Evolutionary conservation across 768 basidiomycete genomes (phyloP).

Genomic region (Suillus clintonianus): DNA sequence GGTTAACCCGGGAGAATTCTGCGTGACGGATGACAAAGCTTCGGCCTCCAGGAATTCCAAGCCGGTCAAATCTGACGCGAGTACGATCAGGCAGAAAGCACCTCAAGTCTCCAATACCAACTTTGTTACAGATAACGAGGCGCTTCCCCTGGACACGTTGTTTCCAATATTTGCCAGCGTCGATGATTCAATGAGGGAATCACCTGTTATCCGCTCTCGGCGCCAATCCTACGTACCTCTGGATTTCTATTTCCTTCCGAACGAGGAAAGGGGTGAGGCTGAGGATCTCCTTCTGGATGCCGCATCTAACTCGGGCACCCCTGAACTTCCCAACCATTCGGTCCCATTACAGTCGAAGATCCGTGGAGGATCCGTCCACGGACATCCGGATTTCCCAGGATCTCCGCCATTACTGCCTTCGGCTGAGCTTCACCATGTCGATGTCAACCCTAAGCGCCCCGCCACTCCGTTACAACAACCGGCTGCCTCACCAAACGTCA

Average conservation of each 20-base stretch:
- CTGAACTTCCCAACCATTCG: constrained; percentile 6
- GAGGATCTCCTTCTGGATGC: constrained; percentile 11
- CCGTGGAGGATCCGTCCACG: constrained; percentile 20
- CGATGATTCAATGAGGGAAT: constrained; percentile 19
- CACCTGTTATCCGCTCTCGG: constrained; percentile 26
- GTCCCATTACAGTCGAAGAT: constrained; percentile 5
- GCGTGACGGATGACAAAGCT: not conserved
- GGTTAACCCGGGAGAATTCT: constrained; percentile 4
- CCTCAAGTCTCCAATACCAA: not conserved
- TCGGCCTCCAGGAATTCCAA: constrained; percentile 6
- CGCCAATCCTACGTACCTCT: constrained; percentile 10
- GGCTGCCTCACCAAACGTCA: not conserved
- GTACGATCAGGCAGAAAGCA: constrained; percentile 3
- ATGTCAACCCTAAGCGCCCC: constrained; percentile 1
- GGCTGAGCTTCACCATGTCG: not conserved
- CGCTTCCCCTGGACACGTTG: constrained; percentile 21
- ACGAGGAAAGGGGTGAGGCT: constrained; percentile 11
- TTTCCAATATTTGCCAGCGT: constrained; percentile 17
- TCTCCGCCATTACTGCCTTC: constrained; percentile 11
- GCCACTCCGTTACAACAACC: not conserved
- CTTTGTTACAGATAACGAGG: not conserved
- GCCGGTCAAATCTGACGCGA: not conserved
- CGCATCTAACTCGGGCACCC: constrained; percentile 1
- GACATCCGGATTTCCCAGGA: constrained; percentile 27
- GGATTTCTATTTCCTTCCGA: constrained; percentile 11